phyloP scores from a whole-genome alignment of 2,329 filamentous ascomycete species.

The Hymenoscyphus linearis region DNA sequence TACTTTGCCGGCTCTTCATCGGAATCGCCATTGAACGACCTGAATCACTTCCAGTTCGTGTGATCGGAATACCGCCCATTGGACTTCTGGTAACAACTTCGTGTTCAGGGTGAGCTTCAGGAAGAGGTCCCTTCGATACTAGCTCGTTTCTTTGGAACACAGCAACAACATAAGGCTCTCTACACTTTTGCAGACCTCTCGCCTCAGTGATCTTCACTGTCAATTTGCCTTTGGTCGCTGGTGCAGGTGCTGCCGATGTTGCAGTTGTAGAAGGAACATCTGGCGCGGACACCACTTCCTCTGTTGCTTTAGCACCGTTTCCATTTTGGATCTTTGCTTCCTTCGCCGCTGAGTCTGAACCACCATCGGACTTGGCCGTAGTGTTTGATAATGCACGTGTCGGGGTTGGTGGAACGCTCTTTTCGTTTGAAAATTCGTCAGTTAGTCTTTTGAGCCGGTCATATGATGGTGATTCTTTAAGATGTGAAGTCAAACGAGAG shows the following conservation, averaged over 20 bases:
- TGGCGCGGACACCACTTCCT: conserved; percentile 7
- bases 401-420: conserved; percentile 90
- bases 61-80: conserved; percentile 54
- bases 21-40: conserved; percentile 85
- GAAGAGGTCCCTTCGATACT: conserved; percentile 79
- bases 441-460: conserved; percentile 83
- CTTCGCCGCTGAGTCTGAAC: conserved; percentile 29
- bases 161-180: conserved; percentile 90
- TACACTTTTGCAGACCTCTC: conserved; percentile 72
- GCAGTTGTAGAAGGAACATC: conserved; percentile 26
- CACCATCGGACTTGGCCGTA: conserved; percentile 43
- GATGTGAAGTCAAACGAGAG: conserved; percentile 41
- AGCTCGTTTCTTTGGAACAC: conserved; percentile 97
- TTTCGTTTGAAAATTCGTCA: conserved; percentile 62
- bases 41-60: conserved; percentile 72
- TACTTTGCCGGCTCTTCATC: conserved; percentile 95
- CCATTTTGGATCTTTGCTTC: conserved; percentile 29
- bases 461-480: conserved; percentile 55
- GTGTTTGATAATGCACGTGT: conserved; percentile 69
- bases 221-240: conserved; percentile 77
- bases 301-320: conserved; percentile 35
- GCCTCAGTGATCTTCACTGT: conserved; percentile 86
- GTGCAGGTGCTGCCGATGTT: conserved; percentile 53
- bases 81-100: conserved; percentile 51
- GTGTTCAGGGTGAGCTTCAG: conserved; percentile 53